A percentile compares a stretch with the other conserved stretches of the same genome.
phyloP scores from a whole-genome alignment of 495 filamentous ascomycete species.

The Oidiodendron maius region DNA sequence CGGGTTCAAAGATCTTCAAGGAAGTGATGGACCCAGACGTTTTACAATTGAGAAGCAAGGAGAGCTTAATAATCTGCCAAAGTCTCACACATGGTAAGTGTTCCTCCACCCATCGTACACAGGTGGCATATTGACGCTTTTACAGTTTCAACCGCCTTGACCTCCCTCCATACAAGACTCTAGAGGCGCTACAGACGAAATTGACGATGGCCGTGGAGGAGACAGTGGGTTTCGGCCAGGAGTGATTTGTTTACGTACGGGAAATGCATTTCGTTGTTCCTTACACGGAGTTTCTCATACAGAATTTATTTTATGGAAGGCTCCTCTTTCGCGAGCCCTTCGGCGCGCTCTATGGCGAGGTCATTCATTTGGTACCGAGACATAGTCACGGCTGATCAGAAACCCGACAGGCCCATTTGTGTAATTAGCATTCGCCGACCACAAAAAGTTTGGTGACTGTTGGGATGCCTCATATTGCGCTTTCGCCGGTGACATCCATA shows the following conservation, averaged over 20 bases:
- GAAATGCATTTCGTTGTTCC: conserved; percentile 16
- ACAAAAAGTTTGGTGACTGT: too few relatives aligned
- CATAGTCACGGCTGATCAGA: not conserved
- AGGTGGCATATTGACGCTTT: conserved; percentile 25
- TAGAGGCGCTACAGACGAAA: conserved; percentile 80
- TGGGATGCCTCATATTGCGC: too few relatives aligned
- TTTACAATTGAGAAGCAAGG: conserved; percentile 99
- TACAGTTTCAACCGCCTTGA: conserved; percentile 96
- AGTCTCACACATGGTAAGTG: conserved; percentile 95
- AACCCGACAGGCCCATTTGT: not conserved
- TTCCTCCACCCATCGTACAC: not conserved
- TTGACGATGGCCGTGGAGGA: conserved; percentile 96
- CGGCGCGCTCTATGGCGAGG: not conserved
- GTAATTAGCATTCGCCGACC: not conserved
- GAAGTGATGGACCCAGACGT: conserved; percentile 87
- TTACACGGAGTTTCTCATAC: conserved; percentile 9
- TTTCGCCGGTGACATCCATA: too few relatives aligned
- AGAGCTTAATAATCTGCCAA: conserved; percentile 81
- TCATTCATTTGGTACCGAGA: not conserved
- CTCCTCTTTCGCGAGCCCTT: not conserved
- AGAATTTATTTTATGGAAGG: conserved; percentile 1
- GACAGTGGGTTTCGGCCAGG: conserved; percentile 97
- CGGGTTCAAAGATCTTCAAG: conserved; percentile 98
- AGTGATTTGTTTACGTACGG: conserved; percentile 50
- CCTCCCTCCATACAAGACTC: conserved; percentile 85